Evolutionary conservation across 805 yeast genomes (phyloP).

Genomic region (Teunomyces kruisii): DNA sequence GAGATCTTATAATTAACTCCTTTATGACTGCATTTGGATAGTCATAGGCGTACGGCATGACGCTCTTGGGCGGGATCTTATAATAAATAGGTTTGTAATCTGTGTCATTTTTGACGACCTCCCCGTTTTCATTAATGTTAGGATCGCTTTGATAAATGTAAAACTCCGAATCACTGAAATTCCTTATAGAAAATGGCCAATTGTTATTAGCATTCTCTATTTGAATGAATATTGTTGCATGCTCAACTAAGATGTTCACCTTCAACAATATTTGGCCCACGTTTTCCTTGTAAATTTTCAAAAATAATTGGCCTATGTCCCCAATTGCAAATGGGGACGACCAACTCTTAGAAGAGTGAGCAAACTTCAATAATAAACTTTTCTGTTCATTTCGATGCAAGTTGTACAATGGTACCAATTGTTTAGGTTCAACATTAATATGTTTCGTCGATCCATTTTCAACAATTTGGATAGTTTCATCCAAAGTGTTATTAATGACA

Average conservation of each 20-base stretch:
- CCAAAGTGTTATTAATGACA: slow-evolving; percentile 62
- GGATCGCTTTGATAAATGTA: slow-evolving; percentile 87
- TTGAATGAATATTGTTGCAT: slow-evolving; percentile 77
- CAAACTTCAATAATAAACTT: slow-evolving; percentile 59
- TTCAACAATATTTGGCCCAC: slow-evolving; percentile 69
- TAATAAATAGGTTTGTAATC: slow-evolving; percentile 78
- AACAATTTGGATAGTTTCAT: slow-evolving; percentile 55
- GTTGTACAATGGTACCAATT: slow-evolving; percentile 59
- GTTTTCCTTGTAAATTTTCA: slow-evolving; percentile 66
- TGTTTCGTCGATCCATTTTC: slow-evolving; percentile 65
- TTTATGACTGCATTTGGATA: slow-evolving; percentile 87
- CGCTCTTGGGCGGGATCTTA: slow-evolving; percentile 81
- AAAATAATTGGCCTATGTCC: slow-evolving; percentile 78
- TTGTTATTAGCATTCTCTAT: slow-evolving; percentile 66
- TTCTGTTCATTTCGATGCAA: slow-evolving; percentile 57
- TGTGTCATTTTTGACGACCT: slow-evolving; percentile 46
- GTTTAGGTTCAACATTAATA: slow-evolving; percentile 46
- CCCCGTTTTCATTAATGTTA: slow-evolving; percentile 60
- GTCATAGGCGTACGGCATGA: slow-evolving; percentile 98
- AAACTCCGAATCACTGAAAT: slow-evolving; percentile 86
- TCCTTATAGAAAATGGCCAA: slow-evolving; percentile 94
- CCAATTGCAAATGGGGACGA: slow-evolving; percentile 84
- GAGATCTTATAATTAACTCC: slow-evolving; percentile 71
- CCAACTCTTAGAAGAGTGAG: slow-evolving; percentile 64
- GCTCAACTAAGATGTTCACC: slow-evolving; percentile 73